Conservation (phyloP, 2,329 filamentous ascomycete genomes). For the Aspergillus persii region DNA sequence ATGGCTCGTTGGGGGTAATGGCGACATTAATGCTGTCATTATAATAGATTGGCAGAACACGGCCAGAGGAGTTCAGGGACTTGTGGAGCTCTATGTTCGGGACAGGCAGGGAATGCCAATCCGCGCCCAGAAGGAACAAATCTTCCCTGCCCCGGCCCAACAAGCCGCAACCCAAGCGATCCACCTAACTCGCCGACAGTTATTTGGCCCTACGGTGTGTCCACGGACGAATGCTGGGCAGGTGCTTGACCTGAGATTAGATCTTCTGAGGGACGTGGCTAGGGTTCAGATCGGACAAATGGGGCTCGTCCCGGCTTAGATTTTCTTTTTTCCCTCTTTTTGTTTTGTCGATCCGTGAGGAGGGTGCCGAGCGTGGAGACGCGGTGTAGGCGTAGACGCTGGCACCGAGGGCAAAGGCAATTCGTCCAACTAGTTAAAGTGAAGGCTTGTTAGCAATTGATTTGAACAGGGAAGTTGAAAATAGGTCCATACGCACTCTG, state of each 20-base stretch:
- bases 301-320: too few relatives aligned
- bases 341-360: conserved; percentile 57
- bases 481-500: conserved; percentile 46
- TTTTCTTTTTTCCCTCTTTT: too few relatives aligned
- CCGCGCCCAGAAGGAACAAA: neutral
- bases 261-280: too few relatives aligned
- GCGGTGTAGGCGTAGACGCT: conserved; percentile 73
- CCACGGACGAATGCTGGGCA: too few relatives aligned
- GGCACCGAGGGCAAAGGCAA: conserved; percentile 67
- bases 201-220: too few relatives aligned
- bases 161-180: too few relatives aligned
- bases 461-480: neutral
- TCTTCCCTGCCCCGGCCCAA: too few relatives aligned
- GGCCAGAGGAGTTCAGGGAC: too few relatives aligned
- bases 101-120: neutral
- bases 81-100: neutral
- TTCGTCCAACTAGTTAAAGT: conserved; percentile 46
- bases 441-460: too few relatives aligned
- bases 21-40: neutral
- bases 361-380: conserved; percentile 28
- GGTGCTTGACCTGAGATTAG: too few relatives aligned
- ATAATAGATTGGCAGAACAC: neutral
- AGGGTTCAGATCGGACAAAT: too few relatives aligned
- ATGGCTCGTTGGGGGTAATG: neutral
- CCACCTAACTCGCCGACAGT: too few relatives aligned